Conservation (phyloP, 192 early-diverging fungal genomes). For the Coemansia sp. region DNA sequence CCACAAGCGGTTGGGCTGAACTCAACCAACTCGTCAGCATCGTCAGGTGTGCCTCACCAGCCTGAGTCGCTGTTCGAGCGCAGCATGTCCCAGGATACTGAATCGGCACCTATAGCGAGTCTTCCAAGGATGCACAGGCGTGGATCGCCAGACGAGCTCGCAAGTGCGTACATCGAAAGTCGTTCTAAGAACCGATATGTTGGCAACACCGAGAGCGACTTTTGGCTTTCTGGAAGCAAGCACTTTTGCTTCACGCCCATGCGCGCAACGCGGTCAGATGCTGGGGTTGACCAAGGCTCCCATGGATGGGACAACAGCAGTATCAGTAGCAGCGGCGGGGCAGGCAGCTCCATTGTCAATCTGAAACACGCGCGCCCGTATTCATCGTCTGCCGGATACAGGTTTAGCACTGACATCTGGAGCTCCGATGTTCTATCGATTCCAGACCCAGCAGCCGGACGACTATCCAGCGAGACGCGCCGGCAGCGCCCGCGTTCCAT, state of each 20-base stretch:
- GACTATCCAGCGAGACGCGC: neutral
- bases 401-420: conserved; percentile 36
- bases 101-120: conserved; percentile 30
- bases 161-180: neutral
- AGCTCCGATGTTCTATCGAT: conserved; percentile 39
- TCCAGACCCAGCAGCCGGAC: conserved; percentile 24
- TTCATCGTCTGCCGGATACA: conserved; percentile 23
- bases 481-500: conserved; percentile 41
- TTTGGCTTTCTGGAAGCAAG: conserved; percentile 10
- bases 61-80: conserved; percentile 35
- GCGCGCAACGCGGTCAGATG: conserved; percentile 14
- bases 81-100: conserved; percentile 25
- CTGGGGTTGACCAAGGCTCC: neutral
- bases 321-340: too few relatives aligned
- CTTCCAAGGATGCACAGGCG: conserved; percentile 20
- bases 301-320: neutral
- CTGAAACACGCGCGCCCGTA: conserved; percentile 17
- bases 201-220: neutral
- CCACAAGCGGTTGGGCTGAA: neutral
- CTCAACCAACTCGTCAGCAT: conserved; percentile 17
- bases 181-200: neutral
- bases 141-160: neutral
- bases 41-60: conserved; percentile 15
- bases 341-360: conserved; percentile 14
- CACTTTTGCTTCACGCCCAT: conserved; percentile 7